Percentiles rank a stretch among this genome's conserved stretches.
These are phyloP conservation scores for Rhynchospora tenuis DNA, from an alignment of 176 grass and related monocot genomes.

Conservation along the genomic window DNA sequence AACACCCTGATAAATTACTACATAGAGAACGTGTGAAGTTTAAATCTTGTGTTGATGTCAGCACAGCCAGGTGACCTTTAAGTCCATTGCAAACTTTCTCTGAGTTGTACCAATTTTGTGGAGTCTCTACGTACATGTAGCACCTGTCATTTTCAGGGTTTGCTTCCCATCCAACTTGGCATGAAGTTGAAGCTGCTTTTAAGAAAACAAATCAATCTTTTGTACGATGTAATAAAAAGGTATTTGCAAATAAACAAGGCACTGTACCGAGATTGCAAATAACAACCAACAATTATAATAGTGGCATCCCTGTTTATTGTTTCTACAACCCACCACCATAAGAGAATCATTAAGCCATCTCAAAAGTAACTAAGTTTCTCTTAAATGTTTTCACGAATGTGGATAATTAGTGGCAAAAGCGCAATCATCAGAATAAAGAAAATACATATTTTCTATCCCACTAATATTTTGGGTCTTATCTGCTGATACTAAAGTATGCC, in stretches of 20 bases:
- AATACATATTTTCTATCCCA: not conserved
- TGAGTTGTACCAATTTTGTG: conserved; percentile 62
- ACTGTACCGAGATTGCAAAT: not conserved
- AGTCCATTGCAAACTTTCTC: conserved; percentile 45
- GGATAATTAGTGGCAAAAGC: not conserved
- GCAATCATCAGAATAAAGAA: too few relatives aligned
- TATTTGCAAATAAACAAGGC: not conserved
- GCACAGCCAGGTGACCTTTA: conserved; percentile 50
- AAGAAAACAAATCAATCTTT: not conserved
- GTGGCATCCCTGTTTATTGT: not conserved
- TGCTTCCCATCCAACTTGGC: conserved; percentile 52
- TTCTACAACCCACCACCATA: not conserved
- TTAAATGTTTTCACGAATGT: not conserved
- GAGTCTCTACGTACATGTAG: conserved; percentile 42
- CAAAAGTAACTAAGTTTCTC: not conserved
- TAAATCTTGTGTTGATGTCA: conserved; percentile 64
- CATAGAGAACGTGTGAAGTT: conserved; percentile 53
- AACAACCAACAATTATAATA: not conserved
- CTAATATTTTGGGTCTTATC: not conserved
- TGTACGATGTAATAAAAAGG: not conserved
- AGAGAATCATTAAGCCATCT: not conserved
- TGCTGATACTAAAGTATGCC: not conserved
- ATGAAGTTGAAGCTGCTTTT: conserved; percentile 51
- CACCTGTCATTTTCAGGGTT: conserved; percentile 49
- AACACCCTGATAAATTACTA: conserved; percentile 49